Base-by-base conservation (phyloP, 2,329 filamentous ascomycete species). In the Paracamarosporium sp. region DNA sequence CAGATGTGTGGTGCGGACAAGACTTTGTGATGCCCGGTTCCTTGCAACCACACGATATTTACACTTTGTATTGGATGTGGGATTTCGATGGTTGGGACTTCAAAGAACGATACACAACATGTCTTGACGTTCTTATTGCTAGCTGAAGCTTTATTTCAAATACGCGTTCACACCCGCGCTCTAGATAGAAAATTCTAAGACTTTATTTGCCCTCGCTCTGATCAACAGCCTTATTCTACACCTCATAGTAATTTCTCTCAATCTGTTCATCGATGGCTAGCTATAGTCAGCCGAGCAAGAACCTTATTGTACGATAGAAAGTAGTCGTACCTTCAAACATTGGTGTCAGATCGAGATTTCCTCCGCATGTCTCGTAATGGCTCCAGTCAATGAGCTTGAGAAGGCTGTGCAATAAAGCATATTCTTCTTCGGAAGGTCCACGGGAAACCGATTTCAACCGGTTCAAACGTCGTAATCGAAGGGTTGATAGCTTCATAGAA, bases 1-100 rank as follows among this genome's bases (percentile, higher is more conserved):
- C 33, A 24, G 33, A 54, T 40, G n/a, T 55, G 4, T 58, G 51
- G 56, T 58, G 51, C 40, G 33, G 24, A 9, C 20, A 40, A 22
- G 17, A 45, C 12, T 31, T 58, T 38, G 27, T 31, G 4, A 22
- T 58, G 22, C 56, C 56, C 9, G 9, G n/a, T 12, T 24, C 11
- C n/a, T 27, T 58, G 4, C 12, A 28, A 11, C 45, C 35, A 4
- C 20, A 36, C 12, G 44, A 35, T 2, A 51, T 47, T 15, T 58
- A 55, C 44, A 58, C 56, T 40, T n/a, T 58, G 17, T 58, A 55
- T 31, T 58, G 51, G 56, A 38, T 58, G 20, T 58, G 51, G 56
- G n/a, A 50, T 27, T 58, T 58, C 36, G 44, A 51, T 30, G 56
- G 56, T 11, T 4, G 31, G 8, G 46, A 20, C 7, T 52, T 38